phyloP scores from a whole-genome alignment of 2,329 filamentous ascomycete species.

The Emergomyces pasteurianus region DNA sequence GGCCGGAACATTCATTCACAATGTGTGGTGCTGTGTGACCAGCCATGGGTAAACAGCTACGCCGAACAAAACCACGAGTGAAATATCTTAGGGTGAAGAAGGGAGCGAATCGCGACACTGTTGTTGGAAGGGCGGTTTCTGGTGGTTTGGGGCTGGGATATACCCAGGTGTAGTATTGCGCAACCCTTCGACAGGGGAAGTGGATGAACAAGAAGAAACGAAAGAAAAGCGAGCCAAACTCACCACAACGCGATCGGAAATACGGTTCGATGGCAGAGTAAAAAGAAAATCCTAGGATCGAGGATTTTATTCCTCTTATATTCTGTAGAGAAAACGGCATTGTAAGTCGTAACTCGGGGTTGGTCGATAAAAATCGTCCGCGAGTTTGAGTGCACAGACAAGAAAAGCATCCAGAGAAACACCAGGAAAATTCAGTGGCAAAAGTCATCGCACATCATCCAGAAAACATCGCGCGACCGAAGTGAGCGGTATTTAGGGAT shows the following conservation, averaged over 20 bases:
- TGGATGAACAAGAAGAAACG: background rate
- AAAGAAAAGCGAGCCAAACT: background rate
- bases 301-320: background rate
- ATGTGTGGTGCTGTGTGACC: background rate
- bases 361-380: background rate
- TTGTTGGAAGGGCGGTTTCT: background rate
- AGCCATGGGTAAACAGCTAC: background rate
- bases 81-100: background rate
- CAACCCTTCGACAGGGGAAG: background rate
- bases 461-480: background rate
- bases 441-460: background rate
- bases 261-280: background rate
- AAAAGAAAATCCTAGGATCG: background rate
- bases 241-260: background rate
- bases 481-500: background rate
- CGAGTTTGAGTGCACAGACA: background rate
- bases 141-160: background rate
- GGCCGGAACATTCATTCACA: background rate
- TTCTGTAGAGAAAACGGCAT: background rate
- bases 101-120: background rate
- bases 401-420: background rate
- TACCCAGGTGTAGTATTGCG: background rate
- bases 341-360: background rate
- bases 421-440: background rate
- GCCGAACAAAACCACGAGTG: background rate